phyloP scores from a whole-genome alignment of 768 basidiomycete genomes.

The Roridomyces roridus region DNA sequence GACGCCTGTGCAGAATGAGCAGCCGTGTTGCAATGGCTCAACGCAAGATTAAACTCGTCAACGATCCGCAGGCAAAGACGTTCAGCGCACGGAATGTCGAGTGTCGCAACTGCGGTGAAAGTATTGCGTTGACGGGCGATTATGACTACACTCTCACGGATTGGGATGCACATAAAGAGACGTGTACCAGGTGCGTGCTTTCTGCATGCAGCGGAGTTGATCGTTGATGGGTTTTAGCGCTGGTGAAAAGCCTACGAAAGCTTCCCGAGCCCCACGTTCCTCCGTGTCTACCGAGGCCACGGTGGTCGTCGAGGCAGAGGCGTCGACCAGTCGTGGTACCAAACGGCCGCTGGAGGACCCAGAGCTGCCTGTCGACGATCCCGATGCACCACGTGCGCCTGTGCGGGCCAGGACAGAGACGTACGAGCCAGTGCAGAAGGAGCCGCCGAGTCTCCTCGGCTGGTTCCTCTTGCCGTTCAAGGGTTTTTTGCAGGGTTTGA shows the following conservation, averaged over 20 bases:
- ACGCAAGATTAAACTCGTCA: constrained; percentile 65
- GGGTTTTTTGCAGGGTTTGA: constrained; percentile 72
- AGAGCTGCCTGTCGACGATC: constrained; percentile 36
- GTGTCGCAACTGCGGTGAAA: constrained; percentile 57
- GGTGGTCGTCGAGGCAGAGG: constrained; percentile 30
- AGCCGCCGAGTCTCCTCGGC: constrained; percentile 54
- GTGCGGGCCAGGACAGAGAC: constrained; percentile 60
- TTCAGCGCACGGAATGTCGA: constrained; percentile 52
- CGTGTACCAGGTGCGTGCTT: constrained; percentile 43
- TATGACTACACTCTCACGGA: constrained; percentile 63
- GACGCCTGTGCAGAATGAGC: constrained; percentile 48
- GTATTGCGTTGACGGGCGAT: constrained; percentile 51
- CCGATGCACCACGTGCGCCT: constrained; percentile 45
- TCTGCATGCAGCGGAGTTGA: background rate
- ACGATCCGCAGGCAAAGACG: constrained; percentile 64
- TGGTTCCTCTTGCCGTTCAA: constrained; percentile 70
- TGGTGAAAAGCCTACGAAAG: constrained; percentile 13
- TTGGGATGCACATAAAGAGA: constrained; percentile 69
- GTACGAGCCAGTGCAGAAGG: constrained; percentile 49
- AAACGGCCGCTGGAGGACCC: constrained; percentile 59
- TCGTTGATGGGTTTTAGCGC: constrained; percentile 18
- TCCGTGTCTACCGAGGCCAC: constrained; percentile 47
- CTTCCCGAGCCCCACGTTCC: constrained; percentile 32
- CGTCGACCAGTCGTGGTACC: constrained; percentile 35
- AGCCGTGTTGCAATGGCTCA: constrained; percentile 67